Base-by-base conservation (phyloP, 352 stramenopile species). In the Phytophthora ramorum region DNA sequence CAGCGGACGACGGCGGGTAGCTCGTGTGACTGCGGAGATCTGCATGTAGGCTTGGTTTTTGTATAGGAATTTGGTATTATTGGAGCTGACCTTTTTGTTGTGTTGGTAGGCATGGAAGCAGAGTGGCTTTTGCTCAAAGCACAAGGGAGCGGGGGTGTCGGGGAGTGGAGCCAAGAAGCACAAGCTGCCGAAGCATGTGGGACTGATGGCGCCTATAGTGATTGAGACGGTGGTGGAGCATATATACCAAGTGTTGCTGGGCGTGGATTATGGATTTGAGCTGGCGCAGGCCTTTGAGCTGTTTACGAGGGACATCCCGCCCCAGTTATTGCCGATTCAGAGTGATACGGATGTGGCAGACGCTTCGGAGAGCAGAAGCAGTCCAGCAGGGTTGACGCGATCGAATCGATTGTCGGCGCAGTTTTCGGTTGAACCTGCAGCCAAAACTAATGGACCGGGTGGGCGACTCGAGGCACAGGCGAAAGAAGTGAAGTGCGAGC, bases 21-120 rank as follows among this genome's bases (percentile, higher is more conserved):
- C 28, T 96, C 87, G 0, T 96, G 89, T 63, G 89, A 96, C 44
- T 96, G 89, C 50, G 89, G 89, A 35, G 87, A 96, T 55, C 44
- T 83, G 14, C 85, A 96, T 65, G 89, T 94, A 70, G 37, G 80
- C 65, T 32, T 28, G 14, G 14, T 35, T 56, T 46, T 50, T 50
- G 52, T 30, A 10, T 53, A 14, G 16, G 9, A 41, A 49, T 26
- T 40, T 20, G 34, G n/a, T n/a, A 4, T 13, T 50, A 13, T 50
- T 30, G 46, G 6, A 58, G 20, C 13, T 60, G 43, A 50, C n/a
- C 43, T 7, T 59, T 46, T 43, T 48, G 12, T 59, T 3, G 46
- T 40, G 51, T 41, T 50, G 32, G 0, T 65, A 95, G 86, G 83
- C 87, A 1, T 95, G 87, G 87, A 95, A 93, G 22, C 70, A 67